A percentile compares a stretch with the other conserved stretches of the same genome.
Evolutionary conservation across 169 alveolate species (phyloP).

Genomic region (Perkinsus olseni): DNA sequence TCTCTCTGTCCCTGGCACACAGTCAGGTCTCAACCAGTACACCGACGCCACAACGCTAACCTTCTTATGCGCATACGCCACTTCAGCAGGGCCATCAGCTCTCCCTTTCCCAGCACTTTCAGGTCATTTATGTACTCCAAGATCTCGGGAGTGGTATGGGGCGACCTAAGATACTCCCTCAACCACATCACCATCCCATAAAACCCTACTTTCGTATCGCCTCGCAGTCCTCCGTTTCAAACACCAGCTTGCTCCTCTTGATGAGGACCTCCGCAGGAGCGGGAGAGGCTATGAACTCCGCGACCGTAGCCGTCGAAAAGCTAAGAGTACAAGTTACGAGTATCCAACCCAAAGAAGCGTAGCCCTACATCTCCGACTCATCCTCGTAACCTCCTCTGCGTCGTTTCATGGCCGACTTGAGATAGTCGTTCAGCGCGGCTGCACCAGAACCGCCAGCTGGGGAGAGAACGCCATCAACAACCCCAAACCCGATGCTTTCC

Average conservation of each 20-base stretch:
- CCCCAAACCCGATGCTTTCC: slow-evolving; percentile 22
- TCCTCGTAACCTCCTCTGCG: slow-evolving; percentile 23
- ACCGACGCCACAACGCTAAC: neutral
- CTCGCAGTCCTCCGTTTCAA: slow-evolving; percentile 24
- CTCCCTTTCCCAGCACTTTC: slow-evolving; percentile 74
- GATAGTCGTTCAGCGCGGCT: neutral
- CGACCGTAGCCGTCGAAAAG: slow-evolving; percentile 10
- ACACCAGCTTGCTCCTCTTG: slow-evolving; percentile 3
- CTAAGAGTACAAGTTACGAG: neutral
- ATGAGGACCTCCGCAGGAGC: slow-evolving; percentile 2
- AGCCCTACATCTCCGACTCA: slow-evolving; percentile 11
- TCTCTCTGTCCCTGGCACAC: slow-evolving; percentile 22
- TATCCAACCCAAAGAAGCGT: neutral
- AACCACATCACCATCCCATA: slow-evolving; percentile 20
- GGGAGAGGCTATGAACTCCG: slow-evolving; percentile 18
- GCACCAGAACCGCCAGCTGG: neutral
- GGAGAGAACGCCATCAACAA: neutral
- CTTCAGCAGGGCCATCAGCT: slow-evolving; percentile 59
- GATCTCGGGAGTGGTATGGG: slow-evolving; percentile 18
- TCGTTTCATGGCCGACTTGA: neutral
- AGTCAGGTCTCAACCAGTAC: neutral
- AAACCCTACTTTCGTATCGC: neutral
- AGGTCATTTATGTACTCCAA: slow-evolving; percentile 45
- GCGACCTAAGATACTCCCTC: slow-evolving; percentile 22
- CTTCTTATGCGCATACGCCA: slow-evolving; percentile 63